These are phyloP conservation scores for Starmera dryadoides DNA, from an alignment of 805 yeast genomes.

Conservation along the genomic window DNA sequence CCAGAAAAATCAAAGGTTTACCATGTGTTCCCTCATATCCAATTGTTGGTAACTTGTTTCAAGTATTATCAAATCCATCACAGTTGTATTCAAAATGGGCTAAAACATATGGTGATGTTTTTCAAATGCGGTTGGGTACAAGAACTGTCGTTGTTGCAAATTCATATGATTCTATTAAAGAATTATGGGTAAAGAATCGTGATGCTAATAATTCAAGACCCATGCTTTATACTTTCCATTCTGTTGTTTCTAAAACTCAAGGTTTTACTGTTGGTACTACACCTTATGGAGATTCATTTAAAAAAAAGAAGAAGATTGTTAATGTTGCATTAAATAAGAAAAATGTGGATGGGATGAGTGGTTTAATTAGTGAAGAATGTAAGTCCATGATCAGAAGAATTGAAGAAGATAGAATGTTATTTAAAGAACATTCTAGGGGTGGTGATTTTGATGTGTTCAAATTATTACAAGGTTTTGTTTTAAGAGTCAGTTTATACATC, in stretches of 20 bases:
- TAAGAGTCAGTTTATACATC: slow-evolving; percentile 40
- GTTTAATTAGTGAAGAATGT: slow-evolving; percentile 33
- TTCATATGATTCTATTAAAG: slow-evolving; percentile 44
- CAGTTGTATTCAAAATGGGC: slow-evolving; percentile 38
- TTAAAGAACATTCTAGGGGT: slow-evolving; percentile 8
- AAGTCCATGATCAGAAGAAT: slow-evolving; percentile 20
- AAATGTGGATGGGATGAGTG: slow-evolving; percentile 24
- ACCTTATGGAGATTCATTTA: slow-evolving; percentile 43
- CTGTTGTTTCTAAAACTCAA: slow-evolving; percentile 44
- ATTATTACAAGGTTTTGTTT: slow-evolving; percentile 41
- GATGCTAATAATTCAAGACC: slow-evolving; percentile 63
- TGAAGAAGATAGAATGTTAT: slow-evolving; percentile 4
- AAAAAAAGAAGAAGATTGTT: slow-evolving; percentile 40
- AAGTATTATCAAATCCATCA: slow-evolving; percentile 43
- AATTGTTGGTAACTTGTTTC: slow-evolving; percentile 42
- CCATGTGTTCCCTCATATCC: slow-evolving; percentile 42
- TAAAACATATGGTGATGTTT: slow-evolving; percentile 37
- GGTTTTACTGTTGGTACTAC: slow-evolving; percentile 63
- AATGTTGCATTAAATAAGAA: slow-evolving; percentile 34
- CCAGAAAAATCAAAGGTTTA: slow-evolving; percentile 28
- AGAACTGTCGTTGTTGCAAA: slow-evolving; percentile 59
- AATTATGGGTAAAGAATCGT: slow-evolving; percentile 45
- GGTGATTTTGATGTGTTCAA: slow-evolving; percentile 33
- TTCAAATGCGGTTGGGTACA: slow-evolving; percentile 57
- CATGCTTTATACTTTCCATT: slow-evolving; percentile 57